These are phyloP conservation scores for Myxozyma kluyveri DNA, from an alignment of 805 yeast genomes.

Conservation along the genomic window DNA sequence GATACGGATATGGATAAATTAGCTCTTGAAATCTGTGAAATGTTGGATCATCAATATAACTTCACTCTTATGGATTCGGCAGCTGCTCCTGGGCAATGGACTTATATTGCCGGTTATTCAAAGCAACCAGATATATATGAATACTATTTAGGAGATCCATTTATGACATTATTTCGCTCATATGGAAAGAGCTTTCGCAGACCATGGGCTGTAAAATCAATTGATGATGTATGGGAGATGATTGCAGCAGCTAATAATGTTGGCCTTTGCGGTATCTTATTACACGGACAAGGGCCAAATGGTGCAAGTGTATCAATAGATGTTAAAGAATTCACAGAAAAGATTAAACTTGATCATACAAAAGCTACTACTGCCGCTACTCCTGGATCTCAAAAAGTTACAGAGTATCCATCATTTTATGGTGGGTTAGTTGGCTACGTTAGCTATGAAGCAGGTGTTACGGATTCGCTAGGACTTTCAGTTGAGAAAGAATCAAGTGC, in stretches of 20 bases:
- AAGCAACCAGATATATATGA: constrained; percentile 5
- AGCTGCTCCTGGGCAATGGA: constrained; percentile 80
- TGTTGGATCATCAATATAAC: neutral
- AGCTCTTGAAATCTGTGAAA: constrained; percentile 12
- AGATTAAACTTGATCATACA: neutral
- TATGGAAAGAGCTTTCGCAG: neutral
- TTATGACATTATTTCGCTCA: neutral
- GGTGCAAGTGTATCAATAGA: neutral
- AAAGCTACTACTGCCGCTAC: neutral
- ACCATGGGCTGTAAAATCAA: constrained; percentile 2
- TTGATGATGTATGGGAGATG: constrained; percentile 22
- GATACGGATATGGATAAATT: constrained; percentile 1
- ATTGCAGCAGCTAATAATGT: constrained; percentile 5
- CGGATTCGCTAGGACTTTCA: constrained; percentile 10
- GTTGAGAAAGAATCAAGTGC: constrained; percentile 8
- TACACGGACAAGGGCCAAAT: no score
- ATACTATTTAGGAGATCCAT: constrained; percentile 12
- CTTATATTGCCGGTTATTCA: constrained; percentile 62
- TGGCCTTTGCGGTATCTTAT: constrained; percentile 1
- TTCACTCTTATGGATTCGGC: constrained; percentile 64
- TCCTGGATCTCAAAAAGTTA: neutral
- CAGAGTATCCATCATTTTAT: constrained; percentile 55
- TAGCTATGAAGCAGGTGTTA: constrained; percentile 83
- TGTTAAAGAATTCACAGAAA: neutral
- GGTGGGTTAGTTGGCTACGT: constrained; percentile 91